Base-by-base conservation (phyloP, 164 flowering plant genomes). In the Taxillus chinensis region DNA sequence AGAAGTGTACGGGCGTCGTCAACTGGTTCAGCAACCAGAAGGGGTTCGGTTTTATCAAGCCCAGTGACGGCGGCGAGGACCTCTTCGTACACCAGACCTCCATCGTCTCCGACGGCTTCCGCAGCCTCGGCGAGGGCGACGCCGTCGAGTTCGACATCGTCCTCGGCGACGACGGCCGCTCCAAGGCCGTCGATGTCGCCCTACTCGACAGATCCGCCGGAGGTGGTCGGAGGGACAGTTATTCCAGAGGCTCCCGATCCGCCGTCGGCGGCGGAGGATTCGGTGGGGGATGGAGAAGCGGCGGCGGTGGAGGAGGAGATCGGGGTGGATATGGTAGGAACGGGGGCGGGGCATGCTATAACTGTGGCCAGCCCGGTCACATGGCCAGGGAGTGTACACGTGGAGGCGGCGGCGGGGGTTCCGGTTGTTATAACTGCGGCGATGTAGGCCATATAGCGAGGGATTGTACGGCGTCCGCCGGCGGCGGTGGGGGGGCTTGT, bases 51-150 rank as follows among this genome's bases (percentile, higher is more conserved):
- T 88, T 88, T 78, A 88, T 88, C 69, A 71, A 65, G 3, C 90
- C 88, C 3, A 73, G 74, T 38, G 83, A 74, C 53, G 86, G 80
- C 27, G 68, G 78, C 58, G 86, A 83, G 8, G 96, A 89, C 68
- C 78, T 88, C 37, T 88, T 88, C 65, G 92, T 88, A 55, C 96
- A 88, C 62, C 88, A 89, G 39, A 68, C 87, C 11, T 71, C 83
- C 27, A 86, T 89, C 71, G 61, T 58, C 46, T 75, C 88, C 57
- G 88, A 81, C 2, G 90, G 92, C 17, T 84, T 52, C 62, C 81
- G 92, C 0, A 69, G 73, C 61, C 78, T 89, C 3, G 53, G 57
- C 6, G 82, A 70, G 14, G 87, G 83, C 13, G 82, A 80, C n/a
- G 0, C 50, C 17, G 96, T 89, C 10, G 92, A 90, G 78, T 90